A percentile compares a stretch with the other conserved stretches of the same genome.
Evolutionary conservation across 2,329 filamentous ascomycete species (phyloP).

Genomic region (Didymellaceae sp.): DNA sequence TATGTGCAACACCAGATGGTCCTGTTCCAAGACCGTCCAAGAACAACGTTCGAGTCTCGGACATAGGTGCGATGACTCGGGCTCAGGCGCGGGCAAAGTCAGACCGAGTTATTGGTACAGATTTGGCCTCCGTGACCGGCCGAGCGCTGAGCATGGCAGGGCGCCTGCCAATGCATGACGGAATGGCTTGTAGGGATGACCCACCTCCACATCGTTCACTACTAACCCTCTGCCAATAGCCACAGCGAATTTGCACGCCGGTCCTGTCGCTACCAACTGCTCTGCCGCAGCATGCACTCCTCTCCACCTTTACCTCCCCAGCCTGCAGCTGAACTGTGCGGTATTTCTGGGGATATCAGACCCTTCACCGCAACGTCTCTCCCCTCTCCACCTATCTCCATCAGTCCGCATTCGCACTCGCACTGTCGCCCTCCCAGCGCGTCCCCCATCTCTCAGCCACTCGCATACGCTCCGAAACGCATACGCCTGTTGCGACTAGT

Average conservation of each 20-base stretch:
- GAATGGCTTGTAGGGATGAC: conserved; percentile 25
- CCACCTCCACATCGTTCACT: conserved; percentile 27
- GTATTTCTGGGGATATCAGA: conserved; percentile 28
- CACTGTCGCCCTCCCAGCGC: conserved; percentile 3
- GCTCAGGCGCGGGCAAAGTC: conserved; percentile 2
- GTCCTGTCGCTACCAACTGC: conserved; percentile 18
- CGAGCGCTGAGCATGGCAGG: conserved; percentile 3
- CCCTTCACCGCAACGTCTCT: conserved; percentile 27
- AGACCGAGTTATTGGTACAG: conserved; percentile 11
- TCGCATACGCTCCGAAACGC: not conserved
- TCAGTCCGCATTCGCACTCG: conserved; percentile 6
- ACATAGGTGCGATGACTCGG: conserved; percentile 7
- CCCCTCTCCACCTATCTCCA: conserved; percentile 2
- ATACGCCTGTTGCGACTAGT: not conserved
- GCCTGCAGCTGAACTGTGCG: conserved; percentile 26
- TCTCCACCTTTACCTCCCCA: conserved; percentile 26
- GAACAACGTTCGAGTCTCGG: conserved; percentile 5
- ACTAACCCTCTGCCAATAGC: conserved; percentile 22
- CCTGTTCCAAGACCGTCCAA: not conserved
- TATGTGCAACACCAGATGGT: conserved; percentile 2
- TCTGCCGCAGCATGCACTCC: conserved; percentile 22
- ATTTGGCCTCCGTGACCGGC: conserved; percentile 14
- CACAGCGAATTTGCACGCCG: conserved; percentile 20
- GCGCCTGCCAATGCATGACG: conserved; percentile 15
- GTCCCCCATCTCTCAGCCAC: not conserved